Base-by-base conservation (phyloP, 2,329 filamentous ascomycete genomes). In the Colletotrichum paranaense region DNA sequence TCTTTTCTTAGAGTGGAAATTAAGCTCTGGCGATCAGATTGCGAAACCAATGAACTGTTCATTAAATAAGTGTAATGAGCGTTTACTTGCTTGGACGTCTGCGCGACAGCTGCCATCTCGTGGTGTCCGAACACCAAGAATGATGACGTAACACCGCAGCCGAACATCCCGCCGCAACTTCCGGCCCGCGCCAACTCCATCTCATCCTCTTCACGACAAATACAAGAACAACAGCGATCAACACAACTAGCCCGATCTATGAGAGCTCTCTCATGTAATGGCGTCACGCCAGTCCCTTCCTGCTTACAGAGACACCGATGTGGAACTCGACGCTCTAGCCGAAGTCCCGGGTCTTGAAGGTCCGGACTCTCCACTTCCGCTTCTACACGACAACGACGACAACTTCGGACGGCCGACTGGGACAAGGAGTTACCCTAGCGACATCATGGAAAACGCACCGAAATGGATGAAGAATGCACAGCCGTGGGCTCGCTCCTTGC, bases 101-200 rank as follows among this genome's bases (percentile, higher is more conserved):
- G 46, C 12, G 38, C 35, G 42, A 49, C 42, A n/a, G 42, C 42
- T 49, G 42, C 19, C 42, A 49, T 5, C 42, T n/a, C 19, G 42
- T 9, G 42, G 42, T 19, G 8, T 49, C 7, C n/a, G 5, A 14
- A 28, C 24, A 63, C 22, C 60, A 14, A 28, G 22, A 12, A 19
- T 14, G 24, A 71, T 71, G 68, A 71, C 68, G 68, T 71, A 71
- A 67, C 35, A 28, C 24, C 24, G 12, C 68, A 57, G 32, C 68
- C 68, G 60, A 59, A 28, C 35, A n/a, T 30, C 1, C 22, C 22
- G 16, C 46, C 38, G 65, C 26, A 24, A 24, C 42, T 30, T 24
- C n/a, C 30, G 14, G 11, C 3, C 62, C 9, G 19, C 26, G n/a
- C 19, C 58, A 58, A 24, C 22, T 38, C 26, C 52, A 42, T 42